Evolutionary conservation across 495 filamentous ascomycete species (phyloP).

Genomic region (Staphylotrichum tortipilum): DNA sequence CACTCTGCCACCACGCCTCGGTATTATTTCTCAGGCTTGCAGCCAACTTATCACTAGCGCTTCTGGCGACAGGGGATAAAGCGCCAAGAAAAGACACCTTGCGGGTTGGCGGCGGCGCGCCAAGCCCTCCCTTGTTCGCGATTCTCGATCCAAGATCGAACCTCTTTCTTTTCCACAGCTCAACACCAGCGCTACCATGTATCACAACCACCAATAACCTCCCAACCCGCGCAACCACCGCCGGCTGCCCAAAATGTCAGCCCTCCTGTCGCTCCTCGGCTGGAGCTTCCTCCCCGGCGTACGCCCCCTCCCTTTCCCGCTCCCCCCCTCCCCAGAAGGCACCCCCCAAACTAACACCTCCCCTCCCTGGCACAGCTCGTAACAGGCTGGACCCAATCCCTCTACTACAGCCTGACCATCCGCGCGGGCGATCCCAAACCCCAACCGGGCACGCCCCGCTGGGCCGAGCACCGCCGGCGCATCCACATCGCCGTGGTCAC

Average conservation of each 20-base stretch:
- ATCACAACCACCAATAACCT: background rate
- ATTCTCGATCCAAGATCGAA: background rate
- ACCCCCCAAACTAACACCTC: background rate
- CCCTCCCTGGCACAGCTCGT: constrained; percentile 47
- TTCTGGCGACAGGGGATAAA: too few relatives aligned
- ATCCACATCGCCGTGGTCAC: constrained; percentile 77
- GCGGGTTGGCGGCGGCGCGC: background rate
- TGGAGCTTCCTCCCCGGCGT: constrained; percentile 77
- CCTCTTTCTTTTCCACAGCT: background rate
- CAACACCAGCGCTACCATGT: background rate
- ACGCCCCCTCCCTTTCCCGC: constrained; percentile 22
- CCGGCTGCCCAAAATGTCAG: constrained; percentile 14
- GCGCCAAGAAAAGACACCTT: background rate
- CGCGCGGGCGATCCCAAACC: constrained; percentile 84
- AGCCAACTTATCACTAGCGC: background rate
- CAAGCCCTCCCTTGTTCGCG: background rate
- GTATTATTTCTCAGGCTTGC: background rate
- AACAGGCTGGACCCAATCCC: constrained; percentile 65
- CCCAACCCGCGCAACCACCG: background rate
- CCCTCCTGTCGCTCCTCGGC: constrained; percentile 63
- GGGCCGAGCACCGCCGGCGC: constrained; percentile 60
- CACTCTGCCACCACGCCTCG: constrained; percentile 16
- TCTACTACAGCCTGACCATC: constrained; percentile 85
- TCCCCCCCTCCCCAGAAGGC: background rate
- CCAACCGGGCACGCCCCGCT: constrained; percentile 59